A percentile compares a stretch with the other conserved stretches of the same genome.
phyloP scores from a whole-genome alignment of 2,329 filamentous ascomycete species.

The Reticulascus tulasneorum region DNA sequence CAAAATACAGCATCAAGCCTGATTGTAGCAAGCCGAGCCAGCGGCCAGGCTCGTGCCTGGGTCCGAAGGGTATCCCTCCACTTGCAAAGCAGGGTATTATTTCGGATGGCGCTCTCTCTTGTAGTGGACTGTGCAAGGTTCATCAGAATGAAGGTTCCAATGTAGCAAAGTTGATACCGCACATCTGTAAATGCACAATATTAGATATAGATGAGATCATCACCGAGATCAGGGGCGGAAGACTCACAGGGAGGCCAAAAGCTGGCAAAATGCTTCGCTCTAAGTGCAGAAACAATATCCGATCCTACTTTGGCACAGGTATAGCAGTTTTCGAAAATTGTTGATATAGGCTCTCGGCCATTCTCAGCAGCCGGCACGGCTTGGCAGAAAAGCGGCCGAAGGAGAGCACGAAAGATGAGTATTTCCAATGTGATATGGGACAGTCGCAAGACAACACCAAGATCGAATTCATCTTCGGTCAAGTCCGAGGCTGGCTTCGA shows the following conservation, averaged over 20 bases:
- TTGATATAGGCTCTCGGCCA: conserved; percentile 16
- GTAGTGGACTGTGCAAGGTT: conserved; percentile 19
- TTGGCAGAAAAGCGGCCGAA: conserved; percentile 16
- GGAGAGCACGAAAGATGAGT: conserved; percentile 21
- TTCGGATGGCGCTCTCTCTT: conserved; percentile 12
- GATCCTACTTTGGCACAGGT: conserved; percentile 17
- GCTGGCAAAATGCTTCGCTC: conserved; percentile 18
- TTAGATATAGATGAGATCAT: neutral
- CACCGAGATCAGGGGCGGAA: neutral
- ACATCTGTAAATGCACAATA: conserved; percentile 10
- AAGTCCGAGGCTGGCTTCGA: conserved; percentile 16
- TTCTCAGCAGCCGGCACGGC: conserved; percentile 5
- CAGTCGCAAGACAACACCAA: conserved; percentile 16
- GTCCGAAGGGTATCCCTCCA: conserved; percentile 20
- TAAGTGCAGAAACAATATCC: conserved; percentile 18
- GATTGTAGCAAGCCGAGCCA: conserved; percentile 19
- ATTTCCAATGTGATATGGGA: conserved; percentile 20
- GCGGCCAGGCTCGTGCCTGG: conserved; percentile 19
- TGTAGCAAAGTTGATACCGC: conserved; percentile 21
- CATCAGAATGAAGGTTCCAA: conserved; percentile 19
- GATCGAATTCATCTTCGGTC: conserved; percentile 18
- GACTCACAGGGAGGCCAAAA: conserved; percentile 19
- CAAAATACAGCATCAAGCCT: conserved; percentile 20
- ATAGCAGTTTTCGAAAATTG: conserved; percentile 21
- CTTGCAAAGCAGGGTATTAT: conserved; percentile 14